Conservation (phyloP, 2,329 filamentous ascomycete species). For the Grosmannia serpens region DNA sequence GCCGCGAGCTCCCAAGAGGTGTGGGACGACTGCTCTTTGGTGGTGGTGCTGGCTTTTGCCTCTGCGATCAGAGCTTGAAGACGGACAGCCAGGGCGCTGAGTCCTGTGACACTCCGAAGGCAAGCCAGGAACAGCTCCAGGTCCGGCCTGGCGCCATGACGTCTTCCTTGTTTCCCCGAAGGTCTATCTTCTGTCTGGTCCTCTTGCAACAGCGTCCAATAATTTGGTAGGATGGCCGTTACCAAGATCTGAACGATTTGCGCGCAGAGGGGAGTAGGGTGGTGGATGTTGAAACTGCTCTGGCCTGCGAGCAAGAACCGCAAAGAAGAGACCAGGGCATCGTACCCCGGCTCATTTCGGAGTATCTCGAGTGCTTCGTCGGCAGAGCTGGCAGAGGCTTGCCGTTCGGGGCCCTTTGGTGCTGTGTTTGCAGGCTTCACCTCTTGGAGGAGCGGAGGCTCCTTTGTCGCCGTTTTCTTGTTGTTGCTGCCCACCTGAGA, state of each 20-base stretch:
- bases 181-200: conserved; percentile 12
- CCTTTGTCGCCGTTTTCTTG: conserved; percentile 24
- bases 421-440: conserved; percentile 14
- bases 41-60: conserved; percentile 23
- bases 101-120: conserved; percentile 61
- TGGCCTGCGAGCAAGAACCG: conserved; percentile 31
- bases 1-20: conserved; percentile 30
- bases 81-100: conserved; percentile 66
- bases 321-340: conserved; percentile 40
- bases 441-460: conserved; percentile 26
- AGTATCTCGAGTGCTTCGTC: conserved; percentile 49
- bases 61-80: conserved; percentile 50
- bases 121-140: conserved; percentile 46
- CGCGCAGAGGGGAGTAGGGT: conserved; percentile 55
- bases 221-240: conserved; percentile 65
- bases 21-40: conserved; percentile 15
- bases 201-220: conserved; percentile 57
- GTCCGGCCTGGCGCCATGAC: conserved; percentile 19
- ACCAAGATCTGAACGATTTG: conserved; percentile 68
- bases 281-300: conserved; percentile 41
- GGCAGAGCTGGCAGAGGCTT: conserved; percentile 16
- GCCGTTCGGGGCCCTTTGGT: neutral
- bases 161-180: conserved; percentile 7
- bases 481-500: conserved; percentile 43
- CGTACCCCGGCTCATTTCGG: conserved; percentile 50